phyloP scores from a whole-genome alignment of 2,329 filamentous ascomycete species.

The Fusarium annulatum region DNA sequence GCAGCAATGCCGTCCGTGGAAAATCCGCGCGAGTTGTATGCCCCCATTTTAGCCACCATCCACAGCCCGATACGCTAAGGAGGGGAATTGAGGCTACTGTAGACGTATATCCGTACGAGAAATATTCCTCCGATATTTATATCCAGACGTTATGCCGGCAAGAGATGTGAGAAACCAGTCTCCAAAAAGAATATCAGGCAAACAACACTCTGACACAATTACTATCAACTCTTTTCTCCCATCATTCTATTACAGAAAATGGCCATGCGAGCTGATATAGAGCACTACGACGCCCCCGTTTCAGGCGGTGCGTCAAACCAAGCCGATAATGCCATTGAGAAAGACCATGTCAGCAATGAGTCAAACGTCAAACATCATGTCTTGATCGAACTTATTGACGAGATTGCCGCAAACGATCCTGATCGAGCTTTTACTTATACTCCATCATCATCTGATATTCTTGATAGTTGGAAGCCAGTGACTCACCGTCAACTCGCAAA shows the following conservation, averaged over 20 bases:
- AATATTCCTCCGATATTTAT: neutral
- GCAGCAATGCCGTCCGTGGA: neutral
- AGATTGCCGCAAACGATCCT: neutral
- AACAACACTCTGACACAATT: too few species aligned
- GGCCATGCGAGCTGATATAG: neutral
- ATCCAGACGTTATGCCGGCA: neutral
- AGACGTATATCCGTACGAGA: neutral
- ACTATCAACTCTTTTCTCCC: neutral
- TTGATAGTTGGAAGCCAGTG: neutral
- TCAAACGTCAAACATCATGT: neutral
- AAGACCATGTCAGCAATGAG: neutral
- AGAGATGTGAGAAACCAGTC: neutral
- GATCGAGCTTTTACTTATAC: fast-evolving
- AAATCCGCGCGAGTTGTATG: neutral
- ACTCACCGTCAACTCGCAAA: neutral
- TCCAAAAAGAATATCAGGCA: neutral
- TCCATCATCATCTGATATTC: neutral
- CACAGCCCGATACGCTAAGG: neutral
- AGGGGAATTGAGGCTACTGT: too few species aligned
- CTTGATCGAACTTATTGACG: neutral
- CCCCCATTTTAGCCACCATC: neutral
- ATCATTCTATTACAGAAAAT: fast-evolving
- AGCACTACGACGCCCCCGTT: neutral
- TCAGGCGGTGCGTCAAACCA: fast-evolving
- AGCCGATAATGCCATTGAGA: neutral